Percentiles rank a stretch among this genome's conserved stretches.
Conservation (phyloP, 2,329 filamentous ascomycete genomes). For the Fusarium robinianum region DNA sequence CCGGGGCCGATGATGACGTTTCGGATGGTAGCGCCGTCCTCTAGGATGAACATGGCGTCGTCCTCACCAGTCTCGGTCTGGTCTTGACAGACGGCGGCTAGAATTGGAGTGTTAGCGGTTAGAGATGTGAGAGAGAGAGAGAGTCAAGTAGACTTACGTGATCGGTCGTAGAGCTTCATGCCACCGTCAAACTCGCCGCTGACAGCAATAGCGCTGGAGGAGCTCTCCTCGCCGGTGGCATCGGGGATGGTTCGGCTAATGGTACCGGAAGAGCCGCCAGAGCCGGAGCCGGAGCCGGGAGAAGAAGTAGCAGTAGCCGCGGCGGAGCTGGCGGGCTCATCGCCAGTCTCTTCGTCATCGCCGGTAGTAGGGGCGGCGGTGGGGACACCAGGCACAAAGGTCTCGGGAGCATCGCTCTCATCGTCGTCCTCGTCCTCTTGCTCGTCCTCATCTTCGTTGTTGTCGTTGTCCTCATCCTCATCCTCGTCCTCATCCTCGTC, state of each 20-base stretch:
- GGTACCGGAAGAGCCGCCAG: constrained; percentile 13
- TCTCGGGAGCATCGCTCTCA: not conserved
- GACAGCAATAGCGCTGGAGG: constrained; percentile 28
- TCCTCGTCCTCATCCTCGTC: no score
- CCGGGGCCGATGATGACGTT: constrained; percentile 59
- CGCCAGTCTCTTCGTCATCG: not conserved
- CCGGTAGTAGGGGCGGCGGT: not conserved
- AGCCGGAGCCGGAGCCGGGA: constrained; percentile 10
- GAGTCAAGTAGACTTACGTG: constrained; percentile 16
- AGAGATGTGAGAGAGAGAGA: no score
- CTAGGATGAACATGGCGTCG: constrained; percentile 55
- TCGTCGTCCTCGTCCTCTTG: constrained; percentile 5
- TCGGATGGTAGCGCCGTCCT: constrained; percentile 54
- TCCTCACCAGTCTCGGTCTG: constrained; percentile 36
- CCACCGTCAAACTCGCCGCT: constrained; percentile 27
- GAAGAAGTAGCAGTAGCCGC: constrained; percentile 1
- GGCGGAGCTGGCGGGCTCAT: not conserved
- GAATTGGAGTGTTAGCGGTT: constrained; percentile 2
- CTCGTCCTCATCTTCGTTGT: not conserved
- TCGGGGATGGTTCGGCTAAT: constrained; percentile 30
- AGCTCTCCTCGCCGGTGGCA: constrained; percentile 21
- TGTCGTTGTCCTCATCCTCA: not conserved
- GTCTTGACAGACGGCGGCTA: constrained; percentile 34
- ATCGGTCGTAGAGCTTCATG: constrained; percentile 31
- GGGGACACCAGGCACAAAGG: not conserved